A percentile compares a stretch with the other conserved stretches of the same genome.
Evolutionary conservation across 2,329 filamentous ascomycete genomes (phyloP).

Genomic region (Ceratocystis lukuohia): DNA sequence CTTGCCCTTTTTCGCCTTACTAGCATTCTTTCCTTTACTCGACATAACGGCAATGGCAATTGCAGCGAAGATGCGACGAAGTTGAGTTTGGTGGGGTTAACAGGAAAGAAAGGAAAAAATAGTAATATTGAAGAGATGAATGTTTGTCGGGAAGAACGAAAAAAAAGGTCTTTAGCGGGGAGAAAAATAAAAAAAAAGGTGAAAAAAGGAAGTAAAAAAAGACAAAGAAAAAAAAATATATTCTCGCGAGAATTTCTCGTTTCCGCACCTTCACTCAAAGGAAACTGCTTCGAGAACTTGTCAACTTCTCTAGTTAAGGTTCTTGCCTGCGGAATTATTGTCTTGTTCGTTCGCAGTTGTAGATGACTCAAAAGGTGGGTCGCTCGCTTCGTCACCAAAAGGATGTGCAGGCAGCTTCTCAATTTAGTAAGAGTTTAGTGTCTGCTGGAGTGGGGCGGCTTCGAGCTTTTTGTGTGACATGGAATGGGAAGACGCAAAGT

Average conservation of each 20-base stretch:
- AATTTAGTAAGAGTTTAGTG: background rate
- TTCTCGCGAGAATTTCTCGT: background rate
- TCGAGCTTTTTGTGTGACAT: conserved; percentile 3
- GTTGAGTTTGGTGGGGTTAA: background rate
- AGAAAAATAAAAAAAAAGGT: background rate
- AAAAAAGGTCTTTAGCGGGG: background rate
- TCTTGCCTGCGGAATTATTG: background rate
- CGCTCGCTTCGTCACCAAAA: background rate
- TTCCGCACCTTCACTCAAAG: background rate
- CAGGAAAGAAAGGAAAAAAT: background rate
- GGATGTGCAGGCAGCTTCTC: background rate
- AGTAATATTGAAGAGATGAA: background rate
- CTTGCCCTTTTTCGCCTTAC: conserved; percentile 41
- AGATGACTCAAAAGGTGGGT: conserved; percentile 16
- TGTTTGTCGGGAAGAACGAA: background rate
- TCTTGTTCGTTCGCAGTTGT: background rate
- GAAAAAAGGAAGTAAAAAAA: background rate
- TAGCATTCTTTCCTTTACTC: conserved; percentile 23
- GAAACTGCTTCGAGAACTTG: background rate
- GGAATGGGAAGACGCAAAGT: background rate
- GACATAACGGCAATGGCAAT: conserved; percentile 9
- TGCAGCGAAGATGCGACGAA: background rate
- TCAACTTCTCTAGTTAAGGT: background rate
- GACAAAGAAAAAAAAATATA: background rate
- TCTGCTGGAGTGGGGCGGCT: background rate